Evolutionary conservation across 192 early-diverging fungal species (phyloP).

Genomic region (Umbelopsis isabellina): DNA sequence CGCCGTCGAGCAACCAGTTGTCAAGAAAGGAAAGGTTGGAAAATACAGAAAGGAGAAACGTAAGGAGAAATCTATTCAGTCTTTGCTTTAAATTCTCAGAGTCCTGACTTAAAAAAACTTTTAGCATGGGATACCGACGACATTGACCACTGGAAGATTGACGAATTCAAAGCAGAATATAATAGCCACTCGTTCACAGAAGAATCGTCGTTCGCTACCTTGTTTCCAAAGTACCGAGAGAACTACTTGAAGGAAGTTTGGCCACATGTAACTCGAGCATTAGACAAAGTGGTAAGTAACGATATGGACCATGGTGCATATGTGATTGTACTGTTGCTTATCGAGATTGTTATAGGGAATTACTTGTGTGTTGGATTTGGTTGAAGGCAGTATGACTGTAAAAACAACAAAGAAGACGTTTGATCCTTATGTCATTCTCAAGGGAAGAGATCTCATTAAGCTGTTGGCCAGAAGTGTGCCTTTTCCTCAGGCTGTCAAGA

Average conservation of each 20-base stretch:
- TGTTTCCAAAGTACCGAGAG: slow-evolving; percentile 99
- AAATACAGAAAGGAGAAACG: slow-evolving; percentile 59
- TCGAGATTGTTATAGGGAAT: slow-evolving; percentile 63
- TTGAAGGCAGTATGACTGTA: slow-evolving; percentile 98
- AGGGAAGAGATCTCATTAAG: slow-evolving; percentile 94
- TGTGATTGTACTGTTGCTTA: neutral
- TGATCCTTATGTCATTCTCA: slow-evolving; percentile 94
- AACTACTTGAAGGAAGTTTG: slow-evolving; percentile 90
- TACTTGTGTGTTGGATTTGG: slow-evolving; percentile 87
- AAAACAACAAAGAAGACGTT: slow-evolving; percentile 94
- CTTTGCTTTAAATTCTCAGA: too few relatives aligned
- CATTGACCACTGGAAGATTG: slow-evolving; percentile 94
- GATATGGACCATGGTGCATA: neutral
- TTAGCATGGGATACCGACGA: slow-evolving; percentile 90
- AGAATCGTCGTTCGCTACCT: slow-evolving; percentile 94
- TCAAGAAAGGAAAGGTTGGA: slow-evolving; percentile 48
- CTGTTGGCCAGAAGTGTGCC: slow-evolving; percentile 93
- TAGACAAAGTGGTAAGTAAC: slow-evolving; percentile 70
- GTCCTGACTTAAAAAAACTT: neutral
- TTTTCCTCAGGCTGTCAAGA: slow-evolving; percentile 86
- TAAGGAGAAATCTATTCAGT: slow-evolving; percentile 28
- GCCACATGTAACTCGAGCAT: slow-evolving; percentile 81
- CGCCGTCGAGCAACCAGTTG: slow-evolving; percentile 29
- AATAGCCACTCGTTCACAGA: slow-evolving; percentile 77
- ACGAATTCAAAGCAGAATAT: slow-evolving; percentile 81